phyloP scores from a whole-genome alignment of 2,329 filamentous ascomycete genomes.

The Trichoderma afroharzianum region DNA sequence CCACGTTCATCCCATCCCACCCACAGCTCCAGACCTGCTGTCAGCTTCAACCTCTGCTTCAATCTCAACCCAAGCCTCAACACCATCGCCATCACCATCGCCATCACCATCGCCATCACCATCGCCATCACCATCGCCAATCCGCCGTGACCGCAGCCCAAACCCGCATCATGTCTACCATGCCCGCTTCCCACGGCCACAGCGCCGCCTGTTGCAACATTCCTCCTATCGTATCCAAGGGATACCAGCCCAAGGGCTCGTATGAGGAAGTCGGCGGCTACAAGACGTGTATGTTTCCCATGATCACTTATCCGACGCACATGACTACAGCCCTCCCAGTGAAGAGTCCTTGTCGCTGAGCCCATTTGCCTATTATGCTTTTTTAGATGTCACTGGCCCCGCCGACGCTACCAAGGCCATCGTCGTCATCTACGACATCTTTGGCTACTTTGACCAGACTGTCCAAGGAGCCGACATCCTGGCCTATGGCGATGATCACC shows the following conservation, averaged over 20 bases:
- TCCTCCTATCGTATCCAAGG: slow-evolving; percentile 53
- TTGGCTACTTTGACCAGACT: slow-evolving; percentile 67
- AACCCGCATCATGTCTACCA: slow-evolving; percentile 43
- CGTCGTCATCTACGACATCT: slow-evolving; percentile 63
- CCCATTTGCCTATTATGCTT: background rate
- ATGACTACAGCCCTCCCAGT: background rate
- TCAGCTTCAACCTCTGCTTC: background rate
- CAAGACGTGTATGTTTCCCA: slow-evolving; percentile 44
- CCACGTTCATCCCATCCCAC: background rate
- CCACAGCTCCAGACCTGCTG: background rate
- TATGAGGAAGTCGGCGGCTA: slow-evolving; percentile 55
- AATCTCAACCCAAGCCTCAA: background rate
- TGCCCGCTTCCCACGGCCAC: slow-evolving; percentile 51
- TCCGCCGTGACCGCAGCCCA: background rate
- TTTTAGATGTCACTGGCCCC: slow-evolving; percentile 45
- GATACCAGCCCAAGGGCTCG: slow-evolving; percentile 52
- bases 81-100: background rate
- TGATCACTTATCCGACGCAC: background rate
- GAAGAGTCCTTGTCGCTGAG: background rate
- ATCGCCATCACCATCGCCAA: background rate
- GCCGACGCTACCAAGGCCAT: slow-evolving; percentile 54
- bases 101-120: background rate
- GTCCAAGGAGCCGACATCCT: slow-evolving; percentile 68
- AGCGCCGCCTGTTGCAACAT: slow-evolving; percentile 56
- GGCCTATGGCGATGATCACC: slow-evolving; percentile 50